phyloP scores from a whole-genome alignment of 2,329 filamentous ascomycete genomes.

The Aspergillus nomiae region DNA sequence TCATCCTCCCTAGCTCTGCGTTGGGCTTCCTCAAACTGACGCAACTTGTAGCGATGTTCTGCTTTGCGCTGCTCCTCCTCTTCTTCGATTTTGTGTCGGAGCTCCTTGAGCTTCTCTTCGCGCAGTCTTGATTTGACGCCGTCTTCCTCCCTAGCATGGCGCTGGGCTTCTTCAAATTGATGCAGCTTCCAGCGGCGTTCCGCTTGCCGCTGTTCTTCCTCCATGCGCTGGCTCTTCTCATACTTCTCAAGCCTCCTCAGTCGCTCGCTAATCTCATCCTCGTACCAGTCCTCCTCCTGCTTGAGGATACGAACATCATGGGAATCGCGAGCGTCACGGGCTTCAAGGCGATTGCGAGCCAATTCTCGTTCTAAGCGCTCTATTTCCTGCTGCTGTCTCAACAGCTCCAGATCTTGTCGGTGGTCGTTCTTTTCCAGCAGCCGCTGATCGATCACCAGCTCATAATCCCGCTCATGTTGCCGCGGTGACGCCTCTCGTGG shows the following conservation, averaged over 20 bases:
- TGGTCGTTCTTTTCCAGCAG: slow-evolving; percentile 36
- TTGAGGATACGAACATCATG: slow-evolving; percentile 31
- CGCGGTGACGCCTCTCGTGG: slow-evolving; percentile 28
- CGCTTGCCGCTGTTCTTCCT: slow-evolving; percentile 21
- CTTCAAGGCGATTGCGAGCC: slow-evolving; percentile 26
- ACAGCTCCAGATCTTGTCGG: slow-evolving; percentile 37
- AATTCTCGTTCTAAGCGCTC: slow-evolving; percentile 38
- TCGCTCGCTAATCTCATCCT: slow-evolving; percentile 44
- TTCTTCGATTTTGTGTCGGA: slow-evolving; percentile 39
- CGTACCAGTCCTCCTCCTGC: slow-evolving; percentile 47
- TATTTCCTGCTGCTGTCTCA: slow-evolving; percentile 39
- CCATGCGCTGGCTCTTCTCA: slow-evolving; percentile 46
- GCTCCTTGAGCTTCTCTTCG: slow-evolving; percentile 33
- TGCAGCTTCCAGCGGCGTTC: slow-evolving; percentile 19
- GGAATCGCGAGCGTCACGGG: slow-evolving; percentile 1
- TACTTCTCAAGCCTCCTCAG: slow-evolving; percentile 38
- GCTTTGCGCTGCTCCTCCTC: slow-evolving; percentile 43
- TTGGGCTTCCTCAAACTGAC: slow-evolving; percentile 18
- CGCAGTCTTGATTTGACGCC: slow-evolving; percentile 33
- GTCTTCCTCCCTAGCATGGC: slow-evolving; percentile 34
- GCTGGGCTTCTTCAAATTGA: slow-evolving; percentile 21
- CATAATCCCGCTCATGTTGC: slow-evolving; percentile 33
- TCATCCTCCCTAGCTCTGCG: slow-evolving; percentile 35
- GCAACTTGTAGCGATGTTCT: slow-evolving; percentile 18
- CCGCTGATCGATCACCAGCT: slow-evolving; percentile 37